Evolutionary conservation across 2,329 filamentous ascomycete genomes (phyloP), one percentile per base, ranked within the genome.

Genomic region (Colletotrichum liriopes): DNA sequence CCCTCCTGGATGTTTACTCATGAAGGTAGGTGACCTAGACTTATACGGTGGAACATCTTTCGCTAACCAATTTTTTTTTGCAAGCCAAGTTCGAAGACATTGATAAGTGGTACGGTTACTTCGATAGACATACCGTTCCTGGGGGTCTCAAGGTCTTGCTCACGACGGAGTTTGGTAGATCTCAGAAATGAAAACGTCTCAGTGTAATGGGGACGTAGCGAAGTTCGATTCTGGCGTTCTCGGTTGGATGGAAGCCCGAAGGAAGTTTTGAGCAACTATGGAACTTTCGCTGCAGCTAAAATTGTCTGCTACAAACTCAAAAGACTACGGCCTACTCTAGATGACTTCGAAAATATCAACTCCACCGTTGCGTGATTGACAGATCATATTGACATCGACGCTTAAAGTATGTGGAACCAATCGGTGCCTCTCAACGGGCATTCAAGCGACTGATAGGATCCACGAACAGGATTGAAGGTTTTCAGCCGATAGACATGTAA

Each of bases 1-100:
- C 60, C 60, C 3, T 63, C 60, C 29, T 60, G 56, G 56, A 60
- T 60, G 56, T 60, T 60, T 29, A 60, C 56, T 32, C 37, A 60
- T 7, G 56, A 60, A 45, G 56, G 56, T 60, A 60, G 26, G 55
- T 23, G 3, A 1, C 20, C 18, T 7, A 39, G 14, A 11, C 18
- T n/a, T 18, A 2, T n/a, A 5, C 55, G 37, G 16, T 16, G 7
- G 6, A 26, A 41, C 4, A 23, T 2, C 6, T n/a, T 20, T 8
- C 20, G 3, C 5, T 43, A 14, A 43, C 39, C 6, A 14, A 29
- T 6, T 3, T 32, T 14, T 14, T 16, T 7, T 32, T 14, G 3
- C 23, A 16, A 60, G 56, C 37, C 39, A 60, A 60, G 8, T 23
- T 60, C 2, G 56, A 60, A 6, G 56, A 60, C 39, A 60, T 60